Conservation (phyloP, 2,329 filamentous ascomycete genomes). For the Knoxdaviesia proteae region DNA sequence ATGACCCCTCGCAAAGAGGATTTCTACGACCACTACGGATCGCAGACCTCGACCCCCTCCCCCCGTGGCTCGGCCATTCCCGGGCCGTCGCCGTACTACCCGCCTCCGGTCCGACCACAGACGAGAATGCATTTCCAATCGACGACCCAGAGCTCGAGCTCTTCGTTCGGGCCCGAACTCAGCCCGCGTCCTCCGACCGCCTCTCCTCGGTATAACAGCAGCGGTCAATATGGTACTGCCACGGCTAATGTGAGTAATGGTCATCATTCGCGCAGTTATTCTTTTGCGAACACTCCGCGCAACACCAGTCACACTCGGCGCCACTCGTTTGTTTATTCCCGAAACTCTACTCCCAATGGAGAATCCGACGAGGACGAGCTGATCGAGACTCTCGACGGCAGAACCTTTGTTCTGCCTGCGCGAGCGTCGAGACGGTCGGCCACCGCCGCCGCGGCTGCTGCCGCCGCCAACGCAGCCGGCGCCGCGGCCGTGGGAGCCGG, state of each 20-base stretch:
- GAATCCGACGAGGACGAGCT: slow-evolving; percentile 45
- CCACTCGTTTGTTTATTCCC: slow-evolving; percentile 36
- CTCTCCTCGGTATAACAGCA: slow-evolving; percentile 41
- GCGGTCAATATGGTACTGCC: slow-evolving; percentile 31
- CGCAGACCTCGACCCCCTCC: no score
- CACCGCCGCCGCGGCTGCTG: no score
- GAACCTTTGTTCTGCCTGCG: slow-evolving; percentile 27
- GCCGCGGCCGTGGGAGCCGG: no score
- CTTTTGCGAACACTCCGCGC: slow-evolving; percentile 21
- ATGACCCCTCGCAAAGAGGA: no score
- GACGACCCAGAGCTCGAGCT: no score
- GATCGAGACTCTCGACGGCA: slow-evolving; percentile 30
- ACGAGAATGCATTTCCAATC: no score
- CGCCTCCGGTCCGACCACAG: no score
- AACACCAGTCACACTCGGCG: slow-evolving; percentile 28
- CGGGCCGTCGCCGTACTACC: no score
- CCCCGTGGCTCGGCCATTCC: no score
- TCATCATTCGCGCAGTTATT: slow-evolving; percentile 24
- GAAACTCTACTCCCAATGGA: slow-evolving; percentile 35
- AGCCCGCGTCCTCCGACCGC: slow-evolving; percentile 27
- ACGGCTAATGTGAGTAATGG: slow-evolving; percentile 44
- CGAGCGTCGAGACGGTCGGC: slow-evolving; percentile 15
- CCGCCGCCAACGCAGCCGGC: no score
- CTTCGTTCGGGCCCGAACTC: slow-evolving; percentile 15
- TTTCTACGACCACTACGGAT: no score